Evolutionary conservation across 2,329 filamentous ascomycete genomes (phyloP).

Genomic region (Sporothrix globosa): DNA sequence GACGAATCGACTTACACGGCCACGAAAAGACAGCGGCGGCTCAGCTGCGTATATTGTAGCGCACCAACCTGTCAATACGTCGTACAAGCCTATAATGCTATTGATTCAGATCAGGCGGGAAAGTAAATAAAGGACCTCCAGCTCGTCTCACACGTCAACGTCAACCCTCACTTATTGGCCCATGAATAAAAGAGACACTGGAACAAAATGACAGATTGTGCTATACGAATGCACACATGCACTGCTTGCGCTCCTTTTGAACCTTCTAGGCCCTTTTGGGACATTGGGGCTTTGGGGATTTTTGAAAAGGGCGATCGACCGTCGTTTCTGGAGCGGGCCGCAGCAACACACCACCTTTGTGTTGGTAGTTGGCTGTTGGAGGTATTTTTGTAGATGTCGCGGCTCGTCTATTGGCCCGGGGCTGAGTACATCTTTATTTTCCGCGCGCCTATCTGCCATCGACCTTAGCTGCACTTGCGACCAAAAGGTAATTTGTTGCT

Average conservation of each 20-base stretch:
- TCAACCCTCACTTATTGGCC: no score
- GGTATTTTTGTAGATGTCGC: neutral
- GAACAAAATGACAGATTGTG: neutral
- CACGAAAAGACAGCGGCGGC: neutral
- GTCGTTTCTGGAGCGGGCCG: neutral
- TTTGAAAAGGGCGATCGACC: no score
- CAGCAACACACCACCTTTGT: conserved; percentile 4
- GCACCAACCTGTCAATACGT: neutral
- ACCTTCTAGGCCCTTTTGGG: neutral
- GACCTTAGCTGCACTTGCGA: no score
- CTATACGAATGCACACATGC: conserved; percentile 8
- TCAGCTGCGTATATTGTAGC: neutral
- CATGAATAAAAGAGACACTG: no score
- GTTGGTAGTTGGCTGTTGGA: neutral
- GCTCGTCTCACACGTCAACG: no score
- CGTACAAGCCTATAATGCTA: neutral
- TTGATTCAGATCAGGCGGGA: neutral
- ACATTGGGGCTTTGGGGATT: neutral
- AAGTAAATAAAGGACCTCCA: neutral
- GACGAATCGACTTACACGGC: conserved; percentile 16
- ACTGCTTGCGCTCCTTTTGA: neutral
- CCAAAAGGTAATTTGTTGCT: no score
- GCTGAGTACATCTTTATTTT: neutral
- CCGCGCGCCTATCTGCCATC: conserved; percentile 5
- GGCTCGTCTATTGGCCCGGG: neutral